Percentiles rank a stretch among this genome's conserved stretches.
These are phyloP conservation scores for Brassica balearica DNA, from an alignment of 441 rosid genomes.

Conservation along the genomic window DNA sequence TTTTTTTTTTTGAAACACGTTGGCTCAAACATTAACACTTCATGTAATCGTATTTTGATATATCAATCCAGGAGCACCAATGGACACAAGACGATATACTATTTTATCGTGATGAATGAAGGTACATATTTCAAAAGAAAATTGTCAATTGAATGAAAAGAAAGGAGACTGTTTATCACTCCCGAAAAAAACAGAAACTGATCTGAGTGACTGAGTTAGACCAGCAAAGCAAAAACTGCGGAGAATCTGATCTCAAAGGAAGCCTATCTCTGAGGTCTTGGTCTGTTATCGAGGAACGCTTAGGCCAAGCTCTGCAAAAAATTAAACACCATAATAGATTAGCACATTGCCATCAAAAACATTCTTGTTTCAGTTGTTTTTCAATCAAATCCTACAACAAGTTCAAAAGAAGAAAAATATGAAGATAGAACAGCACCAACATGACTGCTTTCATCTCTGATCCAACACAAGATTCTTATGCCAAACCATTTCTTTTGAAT, in stretches of 20 bases:
- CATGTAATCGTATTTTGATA: background rate
- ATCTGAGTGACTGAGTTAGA: constrained; percentile 18
- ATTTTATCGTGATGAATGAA: constrained; percentile 5
- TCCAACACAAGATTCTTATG: constrained; percentile 2
- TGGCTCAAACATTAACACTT: too few relatives aligned
- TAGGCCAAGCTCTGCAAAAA: constrained; percentile 56
- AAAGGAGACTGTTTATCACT: constrained; percentile 7
- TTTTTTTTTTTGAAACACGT: too few relatives aligned
- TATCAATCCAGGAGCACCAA: background rate
- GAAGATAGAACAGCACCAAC: constrained; percentile 7
- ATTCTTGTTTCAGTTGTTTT: background rate
- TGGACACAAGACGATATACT: constrained; percentile 1
- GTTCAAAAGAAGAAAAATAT: background rate
- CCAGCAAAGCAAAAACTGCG: constrained; percentile 22
- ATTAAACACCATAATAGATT: constrained; percentile 7
- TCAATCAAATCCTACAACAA: constrained; percentile 24
- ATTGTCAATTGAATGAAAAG: constrained; percentile 10
- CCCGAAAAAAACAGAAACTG: constrained; percentile 17
- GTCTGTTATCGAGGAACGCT: constrained; percentile 71
- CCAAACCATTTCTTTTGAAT: background rate
- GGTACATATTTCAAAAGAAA: background rate
- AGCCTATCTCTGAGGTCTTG: constrained; percentile 38
- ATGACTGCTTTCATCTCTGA: background rate
- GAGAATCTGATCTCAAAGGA: constrained; percentile 25
- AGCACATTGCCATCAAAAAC: constrained; percentile 19